A percentile compares a stretch with the other conserved stretches of the same genome.
These are phyloP conservation scores for Termitomyces sp. DNA, from an alignment of 768 basidiomycete species.

Conservation along the genomic window DNA sequence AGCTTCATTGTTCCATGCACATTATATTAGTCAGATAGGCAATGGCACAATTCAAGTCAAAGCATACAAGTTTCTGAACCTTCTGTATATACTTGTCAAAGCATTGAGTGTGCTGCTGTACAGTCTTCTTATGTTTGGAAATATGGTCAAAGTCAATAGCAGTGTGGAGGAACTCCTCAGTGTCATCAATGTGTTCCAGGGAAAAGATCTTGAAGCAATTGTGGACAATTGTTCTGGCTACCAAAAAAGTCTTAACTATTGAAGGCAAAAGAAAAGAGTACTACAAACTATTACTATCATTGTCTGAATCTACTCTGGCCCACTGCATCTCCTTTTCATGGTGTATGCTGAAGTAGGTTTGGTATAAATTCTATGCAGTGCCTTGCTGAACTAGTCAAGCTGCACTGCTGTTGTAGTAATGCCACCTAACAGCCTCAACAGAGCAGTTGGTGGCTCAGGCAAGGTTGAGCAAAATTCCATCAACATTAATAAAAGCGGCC, in stretches of 20 bases:
- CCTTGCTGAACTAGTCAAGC: not conserved
- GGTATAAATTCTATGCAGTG: not conserved
- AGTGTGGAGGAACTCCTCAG: not conserved
- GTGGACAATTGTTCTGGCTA: not conserved
- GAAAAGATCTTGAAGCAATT: not conserved
- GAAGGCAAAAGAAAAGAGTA: not conserved
- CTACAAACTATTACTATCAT: not conserved
- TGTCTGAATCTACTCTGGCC: not conserved
- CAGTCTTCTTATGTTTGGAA: not conserved
- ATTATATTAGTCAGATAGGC: too few relatives aligned
- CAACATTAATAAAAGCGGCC: too few relatives aligned
- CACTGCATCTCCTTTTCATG: not conserved
- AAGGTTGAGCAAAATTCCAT: too few relatives aligned
- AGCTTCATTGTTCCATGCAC: too few relatives aligned
- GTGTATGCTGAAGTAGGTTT: not conserved
- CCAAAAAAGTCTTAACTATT: not conserved
- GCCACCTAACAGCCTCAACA: too few relatives aligned
- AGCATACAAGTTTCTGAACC: too few relatives aligned
- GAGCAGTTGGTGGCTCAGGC: too few relatives aligned
- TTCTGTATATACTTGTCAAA: too few relatives aligned
- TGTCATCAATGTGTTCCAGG: not conserved
- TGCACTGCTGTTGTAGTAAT: too few relatives aligned
- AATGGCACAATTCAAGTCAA: too few relatives aligned
- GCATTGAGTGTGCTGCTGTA: not conserved
- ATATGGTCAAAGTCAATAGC: not conserved